Conservation (phyloP, 176 grass and related monocot species). For the Thalia dealbata region DNA sequence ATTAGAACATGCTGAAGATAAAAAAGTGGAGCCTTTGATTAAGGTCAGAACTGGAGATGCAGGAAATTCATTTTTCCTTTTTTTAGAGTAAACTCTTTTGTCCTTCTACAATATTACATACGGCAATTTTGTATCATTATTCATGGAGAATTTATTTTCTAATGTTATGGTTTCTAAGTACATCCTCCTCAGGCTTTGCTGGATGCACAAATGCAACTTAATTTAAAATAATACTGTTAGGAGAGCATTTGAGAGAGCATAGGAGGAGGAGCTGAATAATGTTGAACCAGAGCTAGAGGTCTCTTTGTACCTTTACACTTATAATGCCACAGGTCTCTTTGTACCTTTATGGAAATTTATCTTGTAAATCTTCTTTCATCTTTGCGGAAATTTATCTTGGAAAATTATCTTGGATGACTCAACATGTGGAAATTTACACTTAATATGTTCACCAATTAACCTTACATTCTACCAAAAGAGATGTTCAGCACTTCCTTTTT, state of each 20-base stretch:
- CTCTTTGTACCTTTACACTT: constrained; percentile 9
- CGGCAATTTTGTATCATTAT: not conserved
- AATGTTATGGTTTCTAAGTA: constrained; percentile 4
- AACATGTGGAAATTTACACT: no score
- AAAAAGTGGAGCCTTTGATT: constrained; percentile 59
- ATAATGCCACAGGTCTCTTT: not conserved
- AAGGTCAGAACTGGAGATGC: constrained; percentile 38
- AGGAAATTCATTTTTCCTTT: not conserved
- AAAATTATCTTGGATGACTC: not conserved
- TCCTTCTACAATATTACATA: constrained; percentile 3
- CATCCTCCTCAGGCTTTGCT: constrained; percentile 50
- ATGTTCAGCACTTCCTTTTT: not conserved
- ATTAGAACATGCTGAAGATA: constrained; percentile 85
- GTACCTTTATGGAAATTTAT: not conserved
- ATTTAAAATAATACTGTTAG: constrained; percentile 90
- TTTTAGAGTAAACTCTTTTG: no score
- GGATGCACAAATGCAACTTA: constrained; percentile 78
- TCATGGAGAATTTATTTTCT: not conserved
- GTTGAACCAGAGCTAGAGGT: constrained; percentile 83
- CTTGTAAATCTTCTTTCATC: no score
- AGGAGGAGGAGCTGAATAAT: constrained; percentile 61
- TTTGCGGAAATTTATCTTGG: no score
- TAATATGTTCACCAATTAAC: not conserved
- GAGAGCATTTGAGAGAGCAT: constrained; percentile 84
- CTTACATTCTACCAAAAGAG: not conserved